A percentile compares a stretch with the other conserved stretches of the same genome.
phyloP scores from a whole-genome alignment of 192 early-diverging fungal genomes.

The Coemansia sp. region DNA sequence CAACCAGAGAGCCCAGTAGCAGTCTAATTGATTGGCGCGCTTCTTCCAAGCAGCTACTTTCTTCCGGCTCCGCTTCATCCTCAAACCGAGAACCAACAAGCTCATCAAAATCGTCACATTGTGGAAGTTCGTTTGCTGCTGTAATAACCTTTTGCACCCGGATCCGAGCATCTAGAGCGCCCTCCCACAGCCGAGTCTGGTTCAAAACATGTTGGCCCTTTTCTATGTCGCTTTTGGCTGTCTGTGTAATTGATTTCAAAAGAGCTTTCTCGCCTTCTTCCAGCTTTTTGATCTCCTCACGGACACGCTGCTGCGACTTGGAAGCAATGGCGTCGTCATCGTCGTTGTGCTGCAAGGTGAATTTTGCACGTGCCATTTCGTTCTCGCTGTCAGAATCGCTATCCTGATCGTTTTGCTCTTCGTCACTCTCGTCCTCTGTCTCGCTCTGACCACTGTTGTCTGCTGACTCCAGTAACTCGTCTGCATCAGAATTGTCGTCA shows the following conservation, averaged over 20 bases:
- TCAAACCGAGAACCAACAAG: conserved; percentile 12
- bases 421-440: conserved; percentile 20
- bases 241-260: conserved; percentile 73
- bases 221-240: conserved; percentile 76
- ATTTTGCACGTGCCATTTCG: conserved; percentile 25
- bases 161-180: conserved; percentile 82
- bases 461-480: background rate
- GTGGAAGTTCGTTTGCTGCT: conserved; percentile 80
- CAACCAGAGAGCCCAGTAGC: conserved; percentile 33
- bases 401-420: conserved; percentile 30
- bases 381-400: conserved; percentile 22
- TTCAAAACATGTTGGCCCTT: conserved; percentile 89
- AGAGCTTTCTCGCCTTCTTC: conserved; percentile 85
- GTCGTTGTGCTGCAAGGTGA: conserved; percentile 20
- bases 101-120: conserved; percentile 31
- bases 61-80: background rate
- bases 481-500: background rate
- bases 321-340: conserved; percentile 34
- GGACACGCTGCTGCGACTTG: conserved; percentile 34
- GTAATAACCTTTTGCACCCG: conserved; percentile 78
- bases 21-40: conserved; percentile 22
- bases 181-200: conserved; percentile 87
- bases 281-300: conserved; percentile 69
- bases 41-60: conserved; percentile 8
- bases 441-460: conserved; percentile 20